These are phyloP conservation scores for Neoscytalidium dimidiatum DNA, from an alignment of 2,329 filamentous ascomycete species.

Conservation along the genomic window DNA sequence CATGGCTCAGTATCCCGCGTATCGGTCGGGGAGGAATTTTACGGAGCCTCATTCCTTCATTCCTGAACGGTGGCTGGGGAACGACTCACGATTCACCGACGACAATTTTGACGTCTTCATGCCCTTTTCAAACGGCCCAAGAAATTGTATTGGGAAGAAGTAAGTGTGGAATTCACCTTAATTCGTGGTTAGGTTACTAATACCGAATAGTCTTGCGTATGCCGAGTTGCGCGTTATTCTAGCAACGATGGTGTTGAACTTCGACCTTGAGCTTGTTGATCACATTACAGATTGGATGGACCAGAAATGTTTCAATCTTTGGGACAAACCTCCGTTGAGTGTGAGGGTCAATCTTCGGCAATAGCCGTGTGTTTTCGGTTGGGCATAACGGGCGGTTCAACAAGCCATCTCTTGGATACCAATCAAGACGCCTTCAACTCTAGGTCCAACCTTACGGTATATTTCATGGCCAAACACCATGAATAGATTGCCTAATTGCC, in stretches of 20 bases:
- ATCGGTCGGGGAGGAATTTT: constrained; percentile 35
- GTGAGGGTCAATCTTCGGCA: not conserved
- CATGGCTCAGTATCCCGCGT: constrained; percentile 31
- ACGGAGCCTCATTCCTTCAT: constrained; percentile 33
- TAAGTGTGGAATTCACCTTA: constrained; percentile 24
- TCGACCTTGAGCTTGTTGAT: constrained; percentile 38
- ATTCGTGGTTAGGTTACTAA: not conserved
- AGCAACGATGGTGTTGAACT: constrained; percentile 42
- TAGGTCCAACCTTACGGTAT: too few species aligned
- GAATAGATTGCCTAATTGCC: too few species aligned
- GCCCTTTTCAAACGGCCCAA: constrained; percentile 37
- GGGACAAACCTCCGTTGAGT: constrained; percentile 29
- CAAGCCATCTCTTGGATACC: too few species aligned
- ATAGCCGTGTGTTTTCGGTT: too few species aligned
- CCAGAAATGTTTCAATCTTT: constrained; percentile 34
- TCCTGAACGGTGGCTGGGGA: constrained; percentile 38
- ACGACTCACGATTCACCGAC: constrained; percentile 25
- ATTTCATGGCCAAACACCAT: too few species aligned
- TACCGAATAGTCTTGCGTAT: constrained; percentile 33
- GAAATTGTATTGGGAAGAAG: constrained; percentile 40
- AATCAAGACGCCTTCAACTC: too few species aligned
- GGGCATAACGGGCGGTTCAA: too few species aligned
- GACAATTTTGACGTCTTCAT: constrained; percentile 32
- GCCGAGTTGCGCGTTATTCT: constrained; percentile 41
- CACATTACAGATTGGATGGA: constrained; percentile 41